Percentiles rank a stretch among this genome's conserved stretches.
Conservation (phyloP, 441 rosid genomes). For the Adansonia gregorii region DNA sequence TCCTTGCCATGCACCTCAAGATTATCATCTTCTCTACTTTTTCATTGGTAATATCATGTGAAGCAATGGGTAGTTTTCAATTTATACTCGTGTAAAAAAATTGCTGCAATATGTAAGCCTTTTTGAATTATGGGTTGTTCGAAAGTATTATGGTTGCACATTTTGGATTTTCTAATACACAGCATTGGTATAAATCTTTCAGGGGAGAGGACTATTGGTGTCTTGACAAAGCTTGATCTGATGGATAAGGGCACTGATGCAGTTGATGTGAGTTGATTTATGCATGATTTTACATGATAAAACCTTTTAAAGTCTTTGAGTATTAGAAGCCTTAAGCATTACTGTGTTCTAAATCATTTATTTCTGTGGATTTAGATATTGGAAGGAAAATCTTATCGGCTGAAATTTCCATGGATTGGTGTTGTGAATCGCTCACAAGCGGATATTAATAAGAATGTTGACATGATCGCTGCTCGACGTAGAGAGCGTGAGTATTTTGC, state of each 20-base stretch:
- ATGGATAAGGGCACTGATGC: conserved; percentile 99
- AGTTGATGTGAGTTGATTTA: conserved; percentile 72
- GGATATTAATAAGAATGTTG: conserved; percentile 92
- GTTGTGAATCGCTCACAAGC: conserved; percentile 98
- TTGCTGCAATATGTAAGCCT: conserved; percentile 21
- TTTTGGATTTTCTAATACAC: conserved; percentile 16
- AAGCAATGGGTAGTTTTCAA: not conserved
- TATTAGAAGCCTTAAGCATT: conserved; percentile 21
- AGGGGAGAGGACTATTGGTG: conserved; percentile 97
- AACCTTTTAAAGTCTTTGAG: conserved; percentile 5
- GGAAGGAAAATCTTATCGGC: conserved; percentile 89
- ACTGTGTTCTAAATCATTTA: conserved; percentile 25
- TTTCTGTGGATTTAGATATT: conserved; percentile 58
- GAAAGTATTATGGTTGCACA: conserved; percentile 3
- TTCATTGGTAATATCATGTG: conserved; percentile 8
- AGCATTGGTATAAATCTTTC: conserved; percentile 30
- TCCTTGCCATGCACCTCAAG: not conserved
- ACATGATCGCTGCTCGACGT: conserved; percentile 95
- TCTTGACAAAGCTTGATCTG: conserved; percentile 95
- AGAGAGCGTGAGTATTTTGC: conserved; percentile 92
- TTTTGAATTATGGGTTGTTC: not conserved
- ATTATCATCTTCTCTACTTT: not conserved
- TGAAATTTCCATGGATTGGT: conserved; percentile 97
- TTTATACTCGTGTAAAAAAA: not conserved
- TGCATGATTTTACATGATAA: conserved; percentile 10